phyloP scores from a whole-genome alignment of 129 eudicot genomes.

The Silybum marianum region DNA sequence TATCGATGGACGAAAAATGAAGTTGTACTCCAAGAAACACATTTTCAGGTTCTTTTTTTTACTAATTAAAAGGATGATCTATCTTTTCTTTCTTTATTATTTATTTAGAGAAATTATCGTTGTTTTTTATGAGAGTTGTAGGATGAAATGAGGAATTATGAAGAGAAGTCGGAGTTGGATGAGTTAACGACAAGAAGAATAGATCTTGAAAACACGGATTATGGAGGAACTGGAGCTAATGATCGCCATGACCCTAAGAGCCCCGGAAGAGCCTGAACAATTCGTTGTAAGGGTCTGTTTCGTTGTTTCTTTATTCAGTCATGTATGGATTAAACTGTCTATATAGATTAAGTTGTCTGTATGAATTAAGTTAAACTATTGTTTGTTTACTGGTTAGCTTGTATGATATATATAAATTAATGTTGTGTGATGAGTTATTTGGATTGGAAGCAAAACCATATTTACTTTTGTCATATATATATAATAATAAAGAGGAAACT shows the following conservation, averaged over 20 bases:
- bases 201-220: conserved; percentile 33
- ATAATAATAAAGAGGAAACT: conserved; percentile 16
- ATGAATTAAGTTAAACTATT: neutral
- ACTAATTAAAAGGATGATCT: neutral
- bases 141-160: conserved; percentile 6
- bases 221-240: conserved; percentile 39
- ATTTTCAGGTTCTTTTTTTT: conserved; percentile 32
- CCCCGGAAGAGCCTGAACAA: conserved; percentile 26
- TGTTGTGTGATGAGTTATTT: neutral
- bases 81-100: too few relatives aligned
- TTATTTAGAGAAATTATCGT: neutral
- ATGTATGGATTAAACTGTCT: neutral
- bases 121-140: neutral
- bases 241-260: conserved; percentile 36
- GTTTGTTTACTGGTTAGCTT: neutral
- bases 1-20: conserved; percentile 15
- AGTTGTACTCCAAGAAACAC: conserved; percentile 23
- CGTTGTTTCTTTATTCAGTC: neutral
- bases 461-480: conserved; percentile 22
- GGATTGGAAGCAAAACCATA: neutral
- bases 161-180: conserved; percentile 5
- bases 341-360: neutral
- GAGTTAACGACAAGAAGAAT: conserved; percentile 26
- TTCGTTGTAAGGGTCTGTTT: neutral
- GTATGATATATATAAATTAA: neutral